These are phyloP conservation scores for Zychaea mexicana DNA, from an alignment of 371 early-diverging fungal genomes.

Conservation along the genomic window DNA sequence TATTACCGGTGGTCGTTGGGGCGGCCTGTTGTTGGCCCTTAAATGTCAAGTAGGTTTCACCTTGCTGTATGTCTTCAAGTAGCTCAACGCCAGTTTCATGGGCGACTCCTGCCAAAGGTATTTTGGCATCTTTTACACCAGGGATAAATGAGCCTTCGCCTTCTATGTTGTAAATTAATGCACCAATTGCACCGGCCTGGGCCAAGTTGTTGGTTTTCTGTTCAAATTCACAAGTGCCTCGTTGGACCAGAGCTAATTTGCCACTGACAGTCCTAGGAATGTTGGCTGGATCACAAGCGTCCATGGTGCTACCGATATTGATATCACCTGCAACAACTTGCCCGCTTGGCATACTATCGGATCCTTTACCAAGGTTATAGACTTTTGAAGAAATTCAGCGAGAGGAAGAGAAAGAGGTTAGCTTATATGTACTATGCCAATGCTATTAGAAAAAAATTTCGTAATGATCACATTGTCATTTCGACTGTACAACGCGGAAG, in stretches of 20 bases:
- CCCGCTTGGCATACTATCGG: conserved; percentile 14
- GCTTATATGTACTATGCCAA: background rate
- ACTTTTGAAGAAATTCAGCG: background rate
- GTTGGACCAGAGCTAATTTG: conserved; percentile 47
- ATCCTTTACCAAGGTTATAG: background rate
- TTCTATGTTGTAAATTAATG: conserved; percentile 41
- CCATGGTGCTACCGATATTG: conserved; percentile 11
- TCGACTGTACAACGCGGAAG: too few species aligned
- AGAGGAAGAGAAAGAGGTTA: background rate
- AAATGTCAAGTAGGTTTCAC: too few species aligned
- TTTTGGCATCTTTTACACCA: conserved; percentile 7
- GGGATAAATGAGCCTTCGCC: conserved; percentile 16
- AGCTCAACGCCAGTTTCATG: conserved; percentile 23
- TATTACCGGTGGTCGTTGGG: conserved; percentile 32
- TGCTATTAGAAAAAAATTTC: background rate
- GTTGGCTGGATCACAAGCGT: conserved; percentile 15
- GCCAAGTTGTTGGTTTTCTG: conserved; percentile 45
- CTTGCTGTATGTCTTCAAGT: conserved; percentile 9
- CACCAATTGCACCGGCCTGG: conserved; percentile 52
- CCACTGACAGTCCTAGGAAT: conserved; percentile 27
- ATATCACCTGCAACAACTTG: conserved; percentile 18
- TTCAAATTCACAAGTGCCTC: conserved; percentile 59
- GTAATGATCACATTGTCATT: too few species aligned
- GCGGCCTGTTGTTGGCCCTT: too few species aligned
- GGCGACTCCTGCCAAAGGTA: conserved; percentile 40